Evolutionary conservation across 1,284 basidiomycete species (phyloP).

Genomic region (Spongiforma sp.): DNA sequence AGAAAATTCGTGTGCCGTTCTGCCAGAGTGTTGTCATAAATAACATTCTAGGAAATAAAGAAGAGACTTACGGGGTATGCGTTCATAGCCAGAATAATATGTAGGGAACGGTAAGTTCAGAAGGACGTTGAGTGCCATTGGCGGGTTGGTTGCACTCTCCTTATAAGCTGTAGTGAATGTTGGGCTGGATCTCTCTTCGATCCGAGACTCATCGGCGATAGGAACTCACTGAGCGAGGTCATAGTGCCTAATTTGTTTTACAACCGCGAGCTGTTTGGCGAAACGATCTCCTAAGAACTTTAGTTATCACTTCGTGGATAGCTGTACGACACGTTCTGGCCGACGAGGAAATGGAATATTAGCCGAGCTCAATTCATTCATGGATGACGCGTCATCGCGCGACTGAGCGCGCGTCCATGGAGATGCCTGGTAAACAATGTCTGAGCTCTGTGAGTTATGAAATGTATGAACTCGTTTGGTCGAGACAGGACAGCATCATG

Average conservation of each 20-base stretch:
- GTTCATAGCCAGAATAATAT: constrained; percentile 71
- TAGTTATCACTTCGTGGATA: constrained; percentile 37
- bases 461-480: constrained; percentile 32
- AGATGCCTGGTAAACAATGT: constrained; percentile 37
- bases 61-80: constrained; percentile 52
- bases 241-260: constrained; percentile 41
- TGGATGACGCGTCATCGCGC: constrained; percentile 27
- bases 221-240: constrained; percentile 25
- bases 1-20: constrained; percentile 70
- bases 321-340: constrained; percentile 33
- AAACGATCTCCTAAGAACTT: constrained; percentile 36
- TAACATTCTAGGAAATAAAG: constrained; percentile 5
- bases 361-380: constrained; percentile 43
- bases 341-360: constrained; percentile 31
- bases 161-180: constrained; percentile 31
- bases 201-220: constrained; percentile 39
- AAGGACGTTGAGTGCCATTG: constrained; percentile 27
- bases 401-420: constrained; percentile 34
- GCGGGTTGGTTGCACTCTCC: constrained; percentile 14
- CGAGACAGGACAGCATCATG: constrained; percentile 28
- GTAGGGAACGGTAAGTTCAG: constrained; percentile 17
- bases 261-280: constrained; percentile 27
- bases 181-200: constrained; percentile 27
- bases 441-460: constrained; percentile 31
- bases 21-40: constrained; percentile 39